These are phyloP conservation scores for Pachysandra terminalis DNA, from an alignment of 164 flowering plant species.

Conservation along the genomic window DNA sequence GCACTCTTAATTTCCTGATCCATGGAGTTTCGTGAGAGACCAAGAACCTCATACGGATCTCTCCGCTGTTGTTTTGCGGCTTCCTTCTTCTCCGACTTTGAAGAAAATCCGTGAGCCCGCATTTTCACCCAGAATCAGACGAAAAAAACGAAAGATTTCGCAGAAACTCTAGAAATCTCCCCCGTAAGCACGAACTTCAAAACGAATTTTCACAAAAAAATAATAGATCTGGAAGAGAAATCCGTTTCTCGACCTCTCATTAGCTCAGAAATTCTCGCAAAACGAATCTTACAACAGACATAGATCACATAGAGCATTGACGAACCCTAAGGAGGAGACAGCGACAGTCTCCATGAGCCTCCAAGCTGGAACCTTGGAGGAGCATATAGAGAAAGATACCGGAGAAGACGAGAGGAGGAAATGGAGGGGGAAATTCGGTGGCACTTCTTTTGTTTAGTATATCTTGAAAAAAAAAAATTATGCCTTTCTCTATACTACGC, in stretches of 20 bases:
- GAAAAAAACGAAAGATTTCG: no score
- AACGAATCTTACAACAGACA: not conserved
- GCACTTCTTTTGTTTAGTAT: not conserved
- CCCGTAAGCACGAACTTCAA: no score
- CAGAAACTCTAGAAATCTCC: not conserved
- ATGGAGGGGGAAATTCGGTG: slow-evolving; percentile 33
- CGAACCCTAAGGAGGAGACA: slow-evolving; percentile 1
- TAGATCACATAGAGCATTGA: not conserved
- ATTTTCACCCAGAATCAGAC: slow-evolving; percentile 18
- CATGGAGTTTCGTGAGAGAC: slow-evolving; percentile 48
- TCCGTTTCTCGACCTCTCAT: not conserved
- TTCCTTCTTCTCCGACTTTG: slow-evolving; percentile 43
- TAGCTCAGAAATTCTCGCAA: not conserved
- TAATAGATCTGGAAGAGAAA: not conserved
- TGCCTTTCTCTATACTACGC: no score
- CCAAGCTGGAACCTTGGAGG: not conserved
- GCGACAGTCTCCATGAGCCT: not conserved
- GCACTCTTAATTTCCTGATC: slow-evolving; percentile 78
- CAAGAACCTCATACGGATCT: slow-evolving; percentile 77
- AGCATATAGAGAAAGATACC: slow-evolving; percentile 6
- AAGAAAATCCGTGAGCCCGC: slow-evolving; percentile 31
- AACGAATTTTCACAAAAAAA: not conserved
- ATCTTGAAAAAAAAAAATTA: no score
- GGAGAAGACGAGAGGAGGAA: slow-evolving; percentile 13
- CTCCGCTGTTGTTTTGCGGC: slow-evolving; percentile 32